A percentile compares a stretch with the other conserved stretches of the same genome.
Conservation (phyloP, 352 stramenopile species). For the Globisporangium paddicum region DNA sequence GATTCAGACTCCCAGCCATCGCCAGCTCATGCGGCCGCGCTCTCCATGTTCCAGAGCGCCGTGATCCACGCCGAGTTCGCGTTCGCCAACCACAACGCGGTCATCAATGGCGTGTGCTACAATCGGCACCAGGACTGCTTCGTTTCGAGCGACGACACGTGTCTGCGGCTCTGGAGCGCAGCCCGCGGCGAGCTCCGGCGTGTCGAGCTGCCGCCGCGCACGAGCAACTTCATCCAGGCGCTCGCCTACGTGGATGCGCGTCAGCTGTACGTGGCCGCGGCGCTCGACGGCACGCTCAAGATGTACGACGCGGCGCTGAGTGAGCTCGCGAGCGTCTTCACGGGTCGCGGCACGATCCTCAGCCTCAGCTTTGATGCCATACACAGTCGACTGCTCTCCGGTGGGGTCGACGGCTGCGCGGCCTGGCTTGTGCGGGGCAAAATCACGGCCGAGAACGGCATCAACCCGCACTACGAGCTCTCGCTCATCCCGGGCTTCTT, state of each 20-base stretch:
- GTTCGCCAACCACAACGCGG: conserved; percentile 57
- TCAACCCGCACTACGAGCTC: conserved; percentile 64
- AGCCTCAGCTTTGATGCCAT: conserved; percentile 48
- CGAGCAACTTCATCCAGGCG: conserved; percentile 51
- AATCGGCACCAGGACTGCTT: conserved; percentile 65
- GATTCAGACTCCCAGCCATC: background rate
- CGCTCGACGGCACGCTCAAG: conserved; percentile 57
- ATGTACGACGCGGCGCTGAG: conserved; percentile 55
- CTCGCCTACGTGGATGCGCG: conserved; percentile 54
- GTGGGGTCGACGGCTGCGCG: conserved; percentile 54
- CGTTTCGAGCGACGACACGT: conserved; percentile 47
- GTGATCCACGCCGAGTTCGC: conserved; percentile 60
- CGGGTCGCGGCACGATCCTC: conserved; percentile 41
- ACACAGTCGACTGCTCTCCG: conserved; percentile 49
- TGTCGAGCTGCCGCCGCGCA: conserved; percentile 52
- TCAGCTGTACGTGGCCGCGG: conserved; percentile 57
- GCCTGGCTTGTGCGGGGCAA: conserved; percentile 60
- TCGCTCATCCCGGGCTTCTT: conserved; percentile 46
- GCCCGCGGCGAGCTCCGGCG: conserved; percentile 28
- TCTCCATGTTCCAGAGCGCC: conserved; percentile 58
- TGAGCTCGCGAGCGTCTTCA: conserved; percentile 52
- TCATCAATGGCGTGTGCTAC: conserved; percentile 59
- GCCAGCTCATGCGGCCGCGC: background rate
- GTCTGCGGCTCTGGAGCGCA: conserved; percentile 40
- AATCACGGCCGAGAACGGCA: conserved; percentile 25